phyloP scores from a whole-genome alignment of 306 rosid species.

The Carpinus viminea region DNA sequence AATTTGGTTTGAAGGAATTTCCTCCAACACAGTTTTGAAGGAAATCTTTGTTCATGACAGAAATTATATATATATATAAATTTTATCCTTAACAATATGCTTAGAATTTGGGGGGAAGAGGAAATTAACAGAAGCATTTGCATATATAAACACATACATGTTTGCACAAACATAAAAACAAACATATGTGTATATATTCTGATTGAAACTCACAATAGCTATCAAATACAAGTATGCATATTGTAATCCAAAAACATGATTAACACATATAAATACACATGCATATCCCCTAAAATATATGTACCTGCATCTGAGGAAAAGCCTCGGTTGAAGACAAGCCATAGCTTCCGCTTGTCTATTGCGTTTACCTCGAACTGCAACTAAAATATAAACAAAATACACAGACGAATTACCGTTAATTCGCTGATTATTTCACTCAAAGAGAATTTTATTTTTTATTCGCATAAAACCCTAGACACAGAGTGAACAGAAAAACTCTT shows the following conservation, averaged over 20 bases:
- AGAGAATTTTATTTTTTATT: background rate
- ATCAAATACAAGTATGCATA: background rate
- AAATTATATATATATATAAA: too few species aligned
- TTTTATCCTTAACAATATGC: too few species aligned
- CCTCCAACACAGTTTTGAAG: too few species aligned
- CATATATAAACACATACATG: background rate
- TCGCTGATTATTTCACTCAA: background rate
- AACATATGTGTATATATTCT: background rate
- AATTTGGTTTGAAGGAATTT: too few species aligned
- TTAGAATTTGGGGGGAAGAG: too few species aligned
- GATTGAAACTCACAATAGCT: background rate
- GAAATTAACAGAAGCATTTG: background rate
- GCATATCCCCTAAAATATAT: background rate
- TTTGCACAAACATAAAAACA: background rate
- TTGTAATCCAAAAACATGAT: background rate
- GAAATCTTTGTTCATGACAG: too few species aligned
- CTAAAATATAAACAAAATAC: background rate
- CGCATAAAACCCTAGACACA: background rate
- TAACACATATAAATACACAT: background rate
- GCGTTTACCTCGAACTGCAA: background rate
- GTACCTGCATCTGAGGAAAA: slow-evolving; percentile 54
- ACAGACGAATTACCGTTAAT: background rate
- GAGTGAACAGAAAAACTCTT: background rate
- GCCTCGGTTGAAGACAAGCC: slow-evolving; percentile 54
- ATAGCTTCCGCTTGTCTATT: slow-evolving; percentile 25